Evolutionary conservation across 2,329 filamentous ascomycete species (phyloP), one percentile per base, ranked within the genome.

Genomic region (Parastagonospora nodorum): DNA sequence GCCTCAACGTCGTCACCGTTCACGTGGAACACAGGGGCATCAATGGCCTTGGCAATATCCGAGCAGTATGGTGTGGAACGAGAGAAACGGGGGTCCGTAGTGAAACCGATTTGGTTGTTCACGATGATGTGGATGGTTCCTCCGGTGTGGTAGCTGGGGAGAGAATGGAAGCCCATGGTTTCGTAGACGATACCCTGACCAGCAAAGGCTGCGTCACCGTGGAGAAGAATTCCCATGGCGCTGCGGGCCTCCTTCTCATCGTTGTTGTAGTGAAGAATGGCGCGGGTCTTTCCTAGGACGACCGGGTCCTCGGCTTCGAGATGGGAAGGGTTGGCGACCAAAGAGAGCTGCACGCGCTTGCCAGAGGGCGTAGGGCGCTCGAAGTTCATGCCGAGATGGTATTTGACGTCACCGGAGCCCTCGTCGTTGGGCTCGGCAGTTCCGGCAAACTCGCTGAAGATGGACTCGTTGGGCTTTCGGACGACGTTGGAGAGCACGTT

Each of bases 31-130:
- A 99, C 90, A 39, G 94, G 94, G 2, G 94, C 94, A 67, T 99
- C 94, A 64, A 99, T 97, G 44, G 94, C 90, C 82, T 99, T 99
- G 77, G 94, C 94, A 69, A 99, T 97, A 75, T 99, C 94, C 37
- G 94, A 97, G 80, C 94, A 99, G 85, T 99, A 99, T 38, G 94
- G 90, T 42, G 94, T 99, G 15, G 94, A 99, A 66, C 94, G 92
- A 66, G 94, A 88, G 77, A 96, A 99, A 71, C 94, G 91, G 63
- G 94, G 94, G 73, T 99, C 94, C 16, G 94, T 99, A 46, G 94
- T 99, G 83, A 99, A 99, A 76, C 94, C 94, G 75, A 99, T 99
- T 83, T 99, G 94, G 84, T 99, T 99, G 86, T 99, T 99, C 65
- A 97, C 93, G 52, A 99, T 87, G 61, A 99, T 83, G 78, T 99